Evolutionary conservation across 2,329 filamentous ascomycete species (phyloP).

Genomic region (Penicillium glabrum): DNA sequence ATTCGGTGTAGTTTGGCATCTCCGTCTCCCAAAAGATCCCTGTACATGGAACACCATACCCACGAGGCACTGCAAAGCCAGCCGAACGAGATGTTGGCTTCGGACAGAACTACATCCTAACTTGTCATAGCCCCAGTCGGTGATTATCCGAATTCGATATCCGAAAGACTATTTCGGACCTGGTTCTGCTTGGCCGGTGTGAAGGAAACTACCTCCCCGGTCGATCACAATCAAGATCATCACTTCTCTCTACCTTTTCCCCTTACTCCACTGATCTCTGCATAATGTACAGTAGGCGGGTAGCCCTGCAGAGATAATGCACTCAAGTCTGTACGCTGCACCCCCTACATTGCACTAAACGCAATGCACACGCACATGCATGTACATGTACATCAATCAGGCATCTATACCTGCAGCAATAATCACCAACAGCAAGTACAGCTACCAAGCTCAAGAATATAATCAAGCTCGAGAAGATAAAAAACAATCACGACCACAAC

Average conservation of each 20-base stretch:
- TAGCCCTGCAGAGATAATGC: too few species aligned
- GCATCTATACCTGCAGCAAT: neutral
- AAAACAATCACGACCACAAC: neutral
- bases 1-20: neutral
- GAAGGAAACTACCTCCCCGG: neutral
- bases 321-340: neutral
- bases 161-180: neutral
- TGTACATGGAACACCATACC: neutral
- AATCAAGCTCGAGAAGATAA: too few species aligned
- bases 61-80: neutral
- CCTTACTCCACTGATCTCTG: neutral
- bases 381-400: neutral
- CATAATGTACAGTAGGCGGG: neutral
- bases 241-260: neutral
- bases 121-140: neutral
- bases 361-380: neutral
- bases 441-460: neutral
- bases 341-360: neutral
- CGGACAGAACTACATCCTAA: neutral
- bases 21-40: neutral
- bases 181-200: neutral
- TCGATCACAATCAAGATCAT: neutral
- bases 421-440: neutral
- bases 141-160: neutral
- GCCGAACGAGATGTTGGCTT: neutral